phyloP scores from a whole-genome alignment of 2,329 filamentous ascomycete genomes.

The Epichloe brachyelytri region DNA sequence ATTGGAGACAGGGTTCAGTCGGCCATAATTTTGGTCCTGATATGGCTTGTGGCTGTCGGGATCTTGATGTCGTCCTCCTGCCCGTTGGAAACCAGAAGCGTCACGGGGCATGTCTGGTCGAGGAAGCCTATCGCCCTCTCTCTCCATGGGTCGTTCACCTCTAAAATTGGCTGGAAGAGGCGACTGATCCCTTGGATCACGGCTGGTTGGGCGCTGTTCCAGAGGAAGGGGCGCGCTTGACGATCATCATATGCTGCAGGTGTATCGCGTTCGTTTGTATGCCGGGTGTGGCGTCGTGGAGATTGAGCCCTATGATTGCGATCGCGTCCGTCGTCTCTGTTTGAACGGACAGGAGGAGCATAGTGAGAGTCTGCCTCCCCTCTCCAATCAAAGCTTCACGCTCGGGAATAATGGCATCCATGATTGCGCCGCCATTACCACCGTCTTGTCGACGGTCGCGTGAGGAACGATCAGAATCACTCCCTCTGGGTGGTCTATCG shows the following conservation, averaged over 20 bases:
- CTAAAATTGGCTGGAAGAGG: slow-evolving; percentile 16
- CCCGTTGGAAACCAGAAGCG: slow-evolving; percentile 23
- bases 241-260: slow-evolving; percentile 35
- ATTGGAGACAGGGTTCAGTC: slow-evolving; percentile 37
- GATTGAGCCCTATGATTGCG: slow-evolving; percentile 31
- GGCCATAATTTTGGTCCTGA: slow-evolving; percentile 50
- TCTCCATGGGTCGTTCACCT: slow-evolving; percentile 26
- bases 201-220: slow-evolving; percentile 18
- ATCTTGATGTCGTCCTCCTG: slow-evolving; percentile 27
- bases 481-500: slow-evolving; percentile 14
- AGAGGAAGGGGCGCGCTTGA: slow-evolving; percentile 26
- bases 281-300: slow-evolving; percentile 29
- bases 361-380: slow-evolving; percentile 16
- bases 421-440: slow-evolving; percentile 12
- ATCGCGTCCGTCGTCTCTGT: slow-evolving; percentile 33
- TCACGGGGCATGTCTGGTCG: slow-evolving; percentile 28
- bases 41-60: slow-evolving; percentile 36
- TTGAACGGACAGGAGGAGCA: slow-evolving; percentile 19
- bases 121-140: slow-evolving; percentile 20
- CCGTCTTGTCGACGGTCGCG: slow-evolving; percentile 16
- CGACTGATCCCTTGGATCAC: slow-evolving; percentile 21
- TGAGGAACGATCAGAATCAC: slow-evolving; percentile 17
- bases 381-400: slow-evolving; percentile 33
- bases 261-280: slow-evolving; percentile 17
- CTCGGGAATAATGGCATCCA: slow-evolving; percentile 33